These are phyloP conservation scores for Mortierella sp. DNA, from an alignment of 371 early-diverging fungal species.

Conservation along the genomic window DNA sequence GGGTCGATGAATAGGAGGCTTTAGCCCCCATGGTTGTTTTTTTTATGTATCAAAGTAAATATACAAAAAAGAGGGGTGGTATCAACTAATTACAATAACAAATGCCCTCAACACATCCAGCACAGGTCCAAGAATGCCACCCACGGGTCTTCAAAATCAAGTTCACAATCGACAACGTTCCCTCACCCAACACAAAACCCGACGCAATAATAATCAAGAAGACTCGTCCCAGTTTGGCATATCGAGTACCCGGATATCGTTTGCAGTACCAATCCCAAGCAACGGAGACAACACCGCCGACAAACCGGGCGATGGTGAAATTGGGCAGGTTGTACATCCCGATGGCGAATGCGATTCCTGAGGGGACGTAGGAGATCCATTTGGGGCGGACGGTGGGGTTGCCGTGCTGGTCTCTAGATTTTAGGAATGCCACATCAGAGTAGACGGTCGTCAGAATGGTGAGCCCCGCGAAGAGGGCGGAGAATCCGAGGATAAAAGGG, in stretches of 20 bases:
- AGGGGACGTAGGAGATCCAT: constrained; percentile 69
- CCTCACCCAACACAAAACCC: constrained; percentile 88
- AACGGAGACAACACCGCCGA: constrained; percentile 73
- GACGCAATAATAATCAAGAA: constrained; percentile 81
- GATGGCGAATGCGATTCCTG: constrained; percentile 87
- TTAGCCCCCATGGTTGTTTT: not conserved
- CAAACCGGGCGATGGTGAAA: constrained; percentile 81
- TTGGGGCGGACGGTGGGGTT: constrained; percentile 20
- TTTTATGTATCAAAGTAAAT: not conserved
- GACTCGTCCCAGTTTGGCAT: constrained; percentile 59
- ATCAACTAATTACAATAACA: constrained; percentile 35
- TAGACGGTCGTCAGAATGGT: constrained; percentile 70
- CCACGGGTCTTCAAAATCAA: constrained; percentile 55
- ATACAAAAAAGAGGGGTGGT: not conserved
- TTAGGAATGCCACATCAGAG: constrained; percentile 72
- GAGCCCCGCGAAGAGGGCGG: constrained; percentile 69
- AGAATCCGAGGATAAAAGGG: constrained; percentile 73
- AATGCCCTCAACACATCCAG: constrained; percentile 46
- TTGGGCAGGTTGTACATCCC: constrained; percentile 90
- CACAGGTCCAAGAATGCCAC: constrained; percentile 38
- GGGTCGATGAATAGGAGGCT: no score
- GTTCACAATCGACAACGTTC: constrained; percentile 75
- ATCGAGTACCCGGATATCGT: constrained; percentile 21
- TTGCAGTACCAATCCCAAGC: constrained; percentile 66
- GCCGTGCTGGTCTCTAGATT: constrained; percentile 62